A percentile compares a stretch with the other conserved stretches of the same genome.
Evolutionary conservation across 139 green algal species (phyloP).

Genomic region (Desmodesmus armatus): DNA sequence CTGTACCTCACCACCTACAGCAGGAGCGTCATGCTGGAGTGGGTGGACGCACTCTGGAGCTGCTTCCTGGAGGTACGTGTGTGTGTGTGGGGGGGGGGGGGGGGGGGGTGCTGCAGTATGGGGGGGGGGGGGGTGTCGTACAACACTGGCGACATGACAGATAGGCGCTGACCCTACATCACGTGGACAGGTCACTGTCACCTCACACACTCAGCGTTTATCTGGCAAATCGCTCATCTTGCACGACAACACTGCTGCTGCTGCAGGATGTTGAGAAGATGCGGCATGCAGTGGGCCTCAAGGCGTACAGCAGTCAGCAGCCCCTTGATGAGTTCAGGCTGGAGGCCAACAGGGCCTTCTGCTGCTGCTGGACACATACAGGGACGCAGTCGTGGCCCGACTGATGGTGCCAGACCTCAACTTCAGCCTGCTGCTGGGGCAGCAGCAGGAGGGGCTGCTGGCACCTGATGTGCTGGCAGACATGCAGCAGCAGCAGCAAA

Average conservation of each 20-base stretch:
- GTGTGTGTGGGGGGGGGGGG: too few species aligned
- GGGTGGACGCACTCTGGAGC: slow-evolving; percentile 67
- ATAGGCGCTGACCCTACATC: background rate
- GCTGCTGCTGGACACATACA: slow-evolving; percentile 40
- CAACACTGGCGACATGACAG: background rate
- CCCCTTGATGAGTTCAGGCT: slow-evolving; percentile 65
- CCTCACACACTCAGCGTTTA: too few species aligned
- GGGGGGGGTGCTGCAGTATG: background rate
- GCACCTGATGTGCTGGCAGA: background rate
- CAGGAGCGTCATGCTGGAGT: slow-evolving; percentile 59
- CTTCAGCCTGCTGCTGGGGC: slow-evolving; percentile 27
- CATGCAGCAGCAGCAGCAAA: background rate
- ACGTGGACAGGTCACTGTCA: too few species aligned
- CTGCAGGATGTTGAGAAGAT: slow-evolving; percentile 51
- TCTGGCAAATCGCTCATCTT: too few species aligned
- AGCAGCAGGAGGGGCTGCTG: background rate
- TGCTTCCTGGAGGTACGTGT: slow-evolving; percentile 64
- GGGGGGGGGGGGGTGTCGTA: background rate
- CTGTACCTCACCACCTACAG: slow-evolving; percentile 54
- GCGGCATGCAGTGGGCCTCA: slow-evolving; percentile 43
- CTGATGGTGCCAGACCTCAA: slow-evolving; percentile 54
- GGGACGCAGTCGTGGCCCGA: slow-evolving; percentile 55
- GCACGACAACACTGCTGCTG: background rate
- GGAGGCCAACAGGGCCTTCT: slow-evolving; percentile 68
- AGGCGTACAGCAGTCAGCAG: slow-evolving; percentile 42